These are phyloP conservation scores for Neonectria ditissima DNA, from an alignment of 2,329 filamentous ascomycete genomes.

Conservation along the genomic window DNA sequence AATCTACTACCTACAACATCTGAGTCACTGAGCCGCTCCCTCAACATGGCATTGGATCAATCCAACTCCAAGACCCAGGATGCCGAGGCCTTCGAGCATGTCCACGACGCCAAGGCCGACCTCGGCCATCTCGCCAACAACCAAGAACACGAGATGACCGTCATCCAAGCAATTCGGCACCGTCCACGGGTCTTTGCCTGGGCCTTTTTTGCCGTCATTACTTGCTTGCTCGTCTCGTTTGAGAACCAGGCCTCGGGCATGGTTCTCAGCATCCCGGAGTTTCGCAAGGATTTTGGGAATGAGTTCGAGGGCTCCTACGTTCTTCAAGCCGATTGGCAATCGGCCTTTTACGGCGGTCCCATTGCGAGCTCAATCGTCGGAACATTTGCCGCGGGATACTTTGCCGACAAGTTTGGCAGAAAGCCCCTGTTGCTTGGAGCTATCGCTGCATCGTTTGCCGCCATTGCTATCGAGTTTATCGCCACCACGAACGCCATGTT, in stretches of 20 bases:
- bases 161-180: conserved; percentile 24
- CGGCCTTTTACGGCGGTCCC: conserved; percentile 22
- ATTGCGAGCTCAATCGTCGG: conserved; percentile 25
- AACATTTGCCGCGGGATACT: conserved; percentile 15
- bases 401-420: conserved; percentile 23
- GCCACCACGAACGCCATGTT: conserved; percentile 55
- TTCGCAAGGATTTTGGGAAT: conserved; percentile 36
- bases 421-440: conserved; percentile 18
- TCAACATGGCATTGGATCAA: conserved; percentile 13
- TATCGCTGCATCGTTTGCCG: conserved; percentile 29
- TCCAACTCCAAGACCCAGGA: conserved; percentile 25
- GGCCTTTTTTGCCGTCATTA: conserved; percentile 26
- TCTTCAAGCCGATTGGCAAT: conserved; percentile 24
- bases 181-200: conserved; percentile 23
- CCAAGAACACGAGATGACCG: conserved; percentile 23
- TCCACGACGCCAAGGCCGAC: conserved; percentile 22
- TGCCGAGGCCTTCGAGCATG: conserved; percentile 19
- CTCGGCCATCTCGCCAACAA: conserved; percentile 26
- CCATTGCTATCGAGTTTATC: conserved; percentile 52
- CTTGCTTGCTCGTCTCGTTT: conserved; percentile 29
- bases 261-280: conserved; percentile 27
- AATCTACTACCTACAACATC: neutral
- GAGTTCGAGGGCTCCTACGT: conserved; percentile 24
- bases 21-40: neutral
- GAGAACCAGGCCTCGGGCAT: conserved; percentile 26